phyloP scores from a whole-genome alignment of 257 asterid species.

The Marsdenia floribunda region DNA sequence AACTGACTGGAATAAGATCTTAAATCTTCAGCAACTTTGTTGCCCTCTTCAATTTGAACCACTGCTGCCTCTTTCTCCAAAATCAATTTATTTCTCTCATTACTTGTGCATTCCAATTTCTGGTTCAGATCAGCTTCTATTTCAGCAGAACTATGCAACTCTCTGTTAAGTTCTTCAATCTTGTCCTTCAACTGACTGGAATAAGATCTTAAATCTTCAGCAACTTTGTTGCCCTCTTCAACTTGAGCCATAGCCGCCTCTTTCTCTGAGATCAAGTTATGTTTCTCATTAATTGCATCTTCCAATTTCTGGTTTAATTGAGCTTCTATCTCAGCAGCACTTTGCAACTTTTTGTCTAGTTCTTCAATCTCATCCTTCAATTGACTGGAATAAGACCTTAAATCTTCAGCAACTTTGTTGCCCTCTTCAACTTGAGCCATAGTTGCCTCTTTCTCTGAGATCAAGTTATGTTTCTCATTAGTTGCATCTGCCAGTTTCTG shows the following conservation, averaged over 20 bases:
- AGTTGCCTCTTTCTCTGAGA: conserved; percentile 37
- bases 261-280: conserved; percentile 30
- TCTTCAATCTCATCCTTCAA: conserved; percentile 43
- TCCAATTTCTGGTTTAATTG: conserved; percentile 48
- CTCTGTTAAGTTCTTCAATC: conserved; percentile 35
- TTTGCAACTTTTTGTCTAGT: conserved; percentile 35
- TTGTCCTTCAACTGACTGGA: conserved; percentile 34
- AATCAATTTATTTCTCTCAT: conserved; percentile 27
- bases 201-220: conserved; percentile 34
- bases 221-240: conserved; percentile 38
- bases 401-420: conserved; percentile 35
- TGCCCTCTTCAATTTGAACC: conserved; percentile 37
- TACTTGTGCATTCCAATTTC: conserved; percentile 38
- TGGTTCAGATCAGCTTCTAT: conserved; percentile 43
- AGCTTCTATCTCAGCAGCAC: conserved; percentile 37
- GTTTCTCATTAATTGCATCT: conserved; percentile 30
- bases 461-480: conserved; percentile 28
- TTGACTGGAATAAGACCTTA: conserved; percentile 24
- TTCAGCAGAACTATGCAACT: conserved; percentile 39
- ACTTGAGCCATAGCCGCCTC: conserved; percentile 30
- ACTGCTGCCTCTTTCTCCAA: conserved; percentile 38
- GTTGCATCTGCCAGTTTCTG: conserved; percentile 42
- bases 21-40: conserved; percentile 36
- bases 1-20: conserved; percentile 27
- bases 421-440: conserved; percentile 33